phyloP scores from a whole-genome alignment of 305 asterid species.

The Andrographis paniculata region DNA sequence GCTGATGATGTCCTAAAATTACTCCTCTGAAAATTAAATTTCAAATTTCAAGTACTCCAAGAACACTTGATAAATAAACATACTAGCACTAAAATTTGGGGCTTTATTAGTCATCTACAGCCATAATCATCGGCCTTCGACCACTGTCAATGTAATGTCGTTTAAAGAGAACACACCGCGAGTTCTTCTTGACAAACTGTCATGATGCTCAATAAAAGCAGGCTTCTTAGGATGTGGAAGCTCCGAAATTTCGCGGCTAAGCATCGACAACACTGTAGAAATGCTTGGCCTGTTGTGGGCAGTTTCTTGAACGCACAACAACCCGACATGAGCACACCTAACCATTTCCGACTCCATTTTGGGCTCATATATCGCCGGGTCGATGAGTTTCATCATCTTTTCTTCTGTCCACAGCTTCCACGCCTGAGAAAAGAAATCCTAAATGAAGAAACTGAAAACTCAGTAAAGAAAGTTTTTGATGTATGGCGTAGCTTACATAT shows the following conservation, averaged over 20 bases:
- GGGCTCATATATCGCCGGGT: background rate
- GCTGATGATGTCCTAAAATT: no score
- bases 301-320: background rate
- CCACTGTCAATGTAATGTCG: no score
- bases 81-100: no score
- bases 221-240: slow-evolving; percentile 1
- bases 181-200: no score
- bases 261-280: background rate
- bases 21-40: no score
- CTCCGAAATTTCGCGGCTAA: background rate
- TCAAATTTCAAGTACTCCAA: no score
- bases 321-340: background rate
- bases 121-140: no score
- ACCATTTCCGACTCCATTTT: background rate
- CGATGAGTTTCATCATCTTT: background rate
- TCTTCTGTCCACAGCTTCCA: background rate
- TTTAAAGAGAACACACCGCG: no score
- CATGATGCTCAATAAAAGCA: background rate
- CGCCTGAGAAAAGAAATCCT: background rate
- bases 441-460: background rate
- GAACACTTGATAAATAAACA: no score
- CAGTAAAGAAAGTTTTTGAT: background rate
- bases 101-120: no score
- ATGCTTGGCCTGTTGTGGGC: background rate
- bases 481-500: background rate